Evolutionary conservation across 208 protist genomes (phyloP).

Genomic region (Trypanosoma rangeli): DNA sequence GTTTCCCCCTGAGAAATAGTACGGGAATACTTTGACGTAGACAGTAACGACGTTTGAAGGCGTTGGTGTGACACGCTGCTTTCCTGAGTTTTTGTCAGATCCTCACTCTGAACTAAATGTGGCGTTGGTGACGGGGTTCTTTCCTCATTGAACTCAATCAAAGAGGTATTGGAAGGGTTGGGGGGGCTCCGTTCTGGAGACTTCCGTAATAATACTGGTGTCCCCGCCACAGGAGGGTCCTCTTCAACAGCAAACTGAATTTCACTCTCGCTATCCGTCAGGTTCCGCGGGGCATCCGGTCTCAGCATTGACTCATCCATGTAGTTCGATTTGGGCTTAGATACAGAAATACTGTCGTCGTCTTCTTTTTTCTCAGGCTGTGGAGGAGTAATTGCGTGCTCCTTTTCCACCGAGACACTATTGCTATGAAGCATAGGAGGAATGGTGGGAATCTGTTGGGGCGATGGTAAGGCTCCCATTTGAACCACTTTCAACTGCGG

Average conservation of each 20-base stretch:
- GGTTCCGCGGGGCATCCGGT: constrained; percentile 7
- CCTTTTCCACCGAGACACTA: not conserved
- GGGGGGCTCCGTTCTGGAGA: not conserved
- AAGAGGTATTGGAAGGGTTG: constrained; percentile 9
- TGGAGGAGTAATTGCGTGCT: not conserved
- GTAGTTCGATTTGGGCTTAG: not conserved
- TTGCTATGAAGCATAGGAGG: not conserved
- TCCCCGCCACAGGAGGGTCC: not conserved
- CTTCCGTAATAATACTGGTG: not conserved
- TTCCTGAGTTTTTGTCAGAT: not conserved
- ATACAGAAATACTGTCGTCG: not conserved
- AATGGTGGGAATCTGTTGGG: not conserved
- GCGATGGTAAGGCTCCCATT: no score
- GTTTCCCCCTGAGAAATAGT: not conserved
- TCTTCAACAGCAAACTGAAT: constrained; percentile 21
- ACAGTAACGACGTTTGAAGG: not conserved
- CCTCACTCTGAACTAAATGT: not conserved
- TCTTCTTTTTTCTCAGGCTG: not conserved
- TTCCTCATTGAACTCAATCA: not conserved
- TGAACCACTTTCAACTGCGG: not conserved
- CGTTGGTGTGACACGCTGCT: not conserved
- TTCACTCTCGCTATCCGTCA: constrained; percentile 16
- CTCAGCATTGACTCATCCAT: not conserved
- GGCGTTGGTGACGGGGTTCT: not conserved
- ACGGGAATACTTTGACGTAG: not conserved